Conservation (phyloP, 2,329 filamentous ascomycete genomes). For the Chrysosporium keratinophilum region DNA sequence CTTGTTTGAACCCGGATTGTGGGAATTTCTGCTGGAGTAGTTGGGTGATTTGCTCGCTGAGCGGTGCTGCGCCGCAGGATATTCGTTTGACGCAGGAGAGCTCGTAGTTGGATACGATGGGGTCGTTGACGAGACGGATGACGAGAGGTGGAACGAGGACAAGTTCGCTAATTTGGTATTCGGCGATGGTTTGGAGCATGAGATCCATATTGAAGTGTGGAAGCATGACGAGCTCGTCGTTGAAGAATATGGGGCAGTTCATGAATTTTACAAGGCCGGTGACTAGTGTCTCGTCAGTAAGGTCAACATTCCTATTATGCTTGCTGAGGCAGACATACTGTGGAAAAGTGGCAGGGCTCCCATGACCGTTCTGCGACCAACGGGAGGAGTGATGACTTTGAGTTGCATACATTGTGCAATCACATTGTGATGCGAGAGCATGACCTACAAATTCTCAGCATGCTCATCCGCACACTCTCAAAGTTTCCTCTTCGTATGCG, state of each 20-base stretch:
- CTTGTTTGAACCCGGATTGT: conserved; percentile 49
- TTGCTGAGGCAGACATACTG: conserved; percentile 23
- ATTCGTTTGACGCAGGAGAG: conserved; percentile 45
- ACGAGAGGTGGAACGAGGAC: conserved; percentile 36
- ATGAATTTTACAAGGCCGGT: conserved; percentile 54
- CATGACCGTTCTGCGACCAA: conserved; percentile 39
- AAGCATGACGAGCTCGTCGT: conserved; percentile 56
- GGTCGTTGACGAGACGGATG: conserved; percentile 48
- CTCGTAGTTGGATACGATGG: conserved; percentile 29
- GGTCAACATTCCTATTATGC: not conserved
- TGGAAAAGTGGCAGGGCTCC: conserved; percentile 53
- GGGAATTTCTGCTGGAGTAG: conserved; percentile 46
- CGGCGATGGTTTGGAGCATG: conserved; percentile 45
- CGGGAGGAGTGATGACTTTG: conserved; percentile 39
- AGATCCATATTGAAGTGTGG: conserved; percentile 52
- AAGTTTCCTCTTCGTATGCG: too few species aligned
- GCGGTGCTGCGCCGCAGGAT: conserved; percentile 48
- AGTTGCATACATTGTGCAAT: conserved; percentile 54
- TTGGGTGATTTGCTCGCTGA: conserved; percentile 41
- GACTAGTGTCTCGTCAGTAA: conserved; percentile 22
- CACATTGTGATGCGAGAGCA: conserved; percentile 46
- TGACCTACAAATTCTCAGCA: conserved; percentile 29
- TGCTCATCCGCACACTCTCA: conserved; percentile 3
- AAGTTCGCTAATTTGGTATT: conserved; percentile 47
- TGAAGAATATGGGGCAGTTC: conserved; percentile 52